Conservation (phyloP, 176 grass and related monocot genomes). For the Aegilops umbellulata region DNA sequence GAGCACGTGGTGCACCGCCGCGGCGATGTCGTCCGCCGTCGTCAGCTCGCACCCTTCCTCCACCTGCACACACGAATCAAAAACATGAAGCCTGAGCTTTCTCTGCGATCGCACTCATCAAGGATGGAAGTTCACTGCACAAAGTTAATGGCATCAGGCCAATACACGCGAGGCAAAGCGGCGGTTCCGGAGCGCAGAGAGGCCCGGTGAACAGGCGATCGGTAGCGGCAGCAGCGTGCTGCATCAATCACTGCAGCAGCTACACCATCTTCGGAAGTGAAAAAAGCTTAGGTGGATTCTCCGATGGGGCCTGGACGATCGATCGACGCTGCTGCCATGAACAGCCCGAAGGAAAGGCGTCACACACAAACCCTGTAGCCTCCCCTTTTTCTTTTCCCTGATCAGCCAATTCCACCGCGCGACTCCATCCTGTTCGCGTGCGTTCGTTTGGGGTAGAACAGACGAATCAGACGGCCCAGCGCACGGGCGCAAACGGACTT, state of each 20-base stretch:
- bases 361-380: too few relatives aligned
- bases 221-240: not conserved
- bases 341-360: too few relatives aligned
- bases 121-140: not conserved
- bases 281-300: too few relatives aligned
- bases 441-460: too few relatives aligned
- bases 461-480: too few relatives aligned
- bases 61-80: constrained; percentile 38
- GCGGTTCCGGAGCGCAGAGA: not conserved
- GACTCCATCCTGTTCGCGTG: too few relatives aligned
- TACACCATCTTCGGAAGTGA: too few relatives aligned
- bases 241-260: not conserved
- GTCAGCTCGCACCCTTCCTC: constrained; percentile 75
- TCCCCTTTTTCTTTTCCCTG: too few relatives aligned
- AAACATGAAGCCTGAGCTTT: not conserved
- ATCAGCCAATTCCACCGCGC: too few relatives aligned
- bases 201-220: not conserved
- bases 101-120: not conserved
- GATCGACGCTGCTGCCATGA: too few relatives aligned
- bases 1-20: constrained; percentile 71
- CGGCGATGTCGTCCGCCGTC: constrained; percentile 80
- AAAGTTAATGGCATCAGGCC: not conserved
- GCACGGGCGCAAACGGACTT: too few relatives aligned
- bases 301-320: too few relatives aligned
- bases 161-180: not conserved